These are phyloP conservation scores for Hydnomerulius pinastri DNA, from an alignment of 768 basidiomycete species.

Conservation along the genomic window DNA sequence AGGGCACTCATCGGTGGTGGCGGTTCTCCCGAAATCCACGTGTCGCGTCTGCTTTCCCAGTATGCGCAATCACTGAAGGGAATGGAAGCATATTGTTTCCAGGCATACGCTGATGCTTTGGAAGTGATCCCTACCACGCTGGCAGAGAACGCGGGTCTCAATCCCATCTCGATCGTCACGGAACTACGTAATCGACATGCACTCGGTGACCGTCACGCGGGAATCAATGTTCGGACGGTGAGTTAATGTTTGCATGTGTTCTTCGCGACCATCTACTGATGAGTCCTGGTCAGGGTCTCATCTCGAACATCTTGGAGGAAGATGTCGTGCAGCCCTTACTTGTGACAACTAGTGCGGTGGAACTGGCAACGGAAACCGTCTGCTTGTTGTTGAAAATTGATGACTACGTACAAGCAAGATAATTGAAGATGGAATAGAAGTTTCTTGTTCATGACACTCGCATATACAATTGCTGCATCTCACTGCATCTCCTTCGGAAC, in stretches of 20 bases:
- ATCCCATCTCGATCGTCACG: constrained; percentile 97
- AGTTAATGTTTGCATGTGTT: constrained; percentile 20
- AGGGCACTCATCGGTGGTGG: constrained; percentile 95
- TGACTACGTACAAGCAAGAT: constrained; percentile 85
- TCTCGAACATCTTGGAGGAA: constrained; percentile 97
- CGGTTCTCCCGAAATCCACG: constrained; percentile 97
- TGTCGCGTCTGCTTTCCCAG: constrained; percentile 88
- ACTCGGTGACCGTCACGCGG: constrained; percentile 89
- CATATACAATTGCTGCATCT: too few species aligned
- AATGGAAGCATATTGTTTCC: constrained; percentile 99
- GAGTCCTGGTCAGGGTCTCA: constrained; percentile 70
- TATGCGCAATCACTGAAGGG: constrained; percentile 92
- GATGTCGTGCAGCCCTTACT: constrained; percentile 95
- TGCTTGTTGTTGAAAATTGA: constrained; percentile 94
- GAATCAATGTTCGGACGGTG: constrained; percentile 98
- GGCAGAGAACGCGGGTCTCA: constrained; percentile 97
- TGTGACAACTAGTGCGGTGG: constrained; percentile 93
- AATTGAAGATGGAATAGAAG: constrained; percentile 12
- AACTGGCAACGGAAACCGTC: constrained; percentile 97
- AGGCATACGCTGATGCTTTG: constrained; percentile 95
- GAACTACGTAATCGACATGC: constrained; percentile 97
- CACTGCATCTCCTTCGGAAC: too few species aligned
- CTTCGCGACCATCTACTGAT: constrained; percentile 6
- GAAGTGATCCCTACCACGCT: constrained; percentile 98
- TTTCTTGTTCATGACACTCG: background rate